Conservation (phyloP, 257 asterid species). For the Vinca minor region DNA sequence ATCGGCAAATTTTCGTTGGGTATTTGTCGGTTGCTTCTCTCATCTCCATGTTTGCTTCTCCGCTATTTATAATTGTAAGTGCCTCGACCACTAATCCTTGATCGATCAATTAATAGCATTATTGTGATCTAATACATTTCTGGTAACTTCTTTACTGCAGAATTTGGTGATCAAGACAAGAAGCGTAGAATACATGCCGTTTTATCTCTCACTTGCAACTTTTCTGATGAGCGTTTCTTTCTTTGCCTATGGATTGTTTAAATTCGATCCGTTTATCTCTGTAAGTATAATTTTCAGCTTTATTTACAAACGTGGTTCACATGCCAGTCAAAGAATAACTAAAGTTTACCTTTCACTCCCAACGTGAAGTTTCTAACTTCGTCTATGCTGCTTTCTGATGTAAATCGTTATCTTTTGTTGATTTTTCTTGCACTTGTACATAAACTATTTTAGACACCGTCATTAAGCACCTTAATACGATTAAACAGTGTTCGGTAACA, state of each 20-base stretch:
- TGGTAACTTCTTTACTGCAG: conserved; percentile 25
- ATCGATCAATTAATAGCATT: neutral
- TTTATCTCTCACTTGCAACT: conserved; percentile 75
- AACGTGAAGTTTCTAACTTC: too few species aligned
- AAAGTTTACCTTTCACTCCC: too few species aligned
- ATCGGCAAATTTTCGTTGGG: conserved; percentile 68
- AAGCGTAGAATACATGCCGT: conserved; percentile 87
- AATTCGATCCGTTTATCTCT: conserved; percentile 51
- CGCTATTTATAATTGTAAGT: conserved; percentile 71
- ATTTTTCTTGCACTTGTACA: neutral
- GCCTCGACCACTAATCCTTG: neutral
- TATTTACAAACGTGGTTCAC: neutral
- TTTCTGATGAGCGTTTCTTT: conserved; percentile 76
- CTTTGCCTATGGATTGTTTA: conserved; percentile 69
- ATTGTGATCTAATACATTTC: conserved; percentile 1
- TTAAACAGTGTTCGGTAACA: neutral
- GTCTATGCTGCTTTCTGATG: neutral
- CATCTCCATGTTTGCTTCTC: conserved; percentile 86
- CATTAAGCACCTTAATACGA: neutral
- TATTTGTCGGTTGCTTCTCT: conserved; percentile 57
- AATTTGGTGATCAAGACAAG: conserved; percentile 73
- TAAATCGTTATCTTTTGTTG: neutral
- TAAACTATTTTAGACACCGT: neutral
- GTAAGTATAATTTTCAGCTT: conserved; percentile 34
- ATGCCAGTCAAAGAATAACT: neutral